Base-by-base conservation (phyloP, 345 rosid species). In the Mallotus nudiflorus region DNA sequence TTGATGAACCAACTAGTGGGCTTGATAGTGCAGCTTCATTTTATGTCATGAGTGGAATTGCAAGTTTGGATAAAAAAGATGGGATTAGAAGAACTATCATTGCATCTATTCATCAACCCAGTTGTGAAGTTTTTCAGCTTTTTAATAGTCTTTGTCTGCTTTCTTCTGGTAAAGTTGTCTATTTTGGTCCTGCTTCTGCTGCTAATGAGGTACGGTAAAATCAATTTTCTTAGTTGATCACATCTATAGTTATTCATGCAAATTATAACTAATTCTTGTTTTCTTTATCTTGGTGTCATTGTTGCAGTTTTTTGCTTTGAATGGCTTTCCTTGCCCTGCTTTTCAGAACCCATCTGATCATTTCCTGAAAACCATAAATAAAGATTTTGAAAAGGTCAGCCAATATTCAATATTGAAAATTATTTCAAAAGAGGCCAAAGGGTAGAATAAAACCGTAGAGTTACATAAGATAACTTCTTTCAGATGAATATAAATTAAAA, bases 341-440 rank as follows among this genome's bases (percentile, higher is more conserved):
- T 77, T 77, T 35, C 84, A 77, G 57, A 84, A 77, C 22, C 87
- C 87, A 14, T 80, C 85, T 31, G 85, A 84, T 73, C 85, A 84
- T 56, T 84, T 79, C 64, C 82, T 82, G 49, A 77, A 77, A 69
- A 81, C 83, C 44, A 79, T 83, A 25, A 83, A 85, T 60, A 77
- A 69, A 44, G 89, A 85, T 68, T 85, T 85, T 20, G 78, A 83
- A 13, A 44, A 18, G 80, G 89, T 86, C 20, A 16, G 31, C 2
- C 46, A 42, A 9, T 39, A 39, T 39, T 39, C 42, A 4, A 9
- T 9, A 39, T 39, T 39, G 4, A 9, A 39, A 39, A 39, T 9
- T 9, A 9, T 4, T 9, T 39, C 9, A 9, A 39, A 39, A 39
- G 4, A 39, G 42, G 42, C 9, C 42, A 9, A n/a, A n/a, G n/a